phyloP scores from a whole-genome alignment of 1,284 basidiomycete genomes.

The Takashimella tepidaria region DNA sequence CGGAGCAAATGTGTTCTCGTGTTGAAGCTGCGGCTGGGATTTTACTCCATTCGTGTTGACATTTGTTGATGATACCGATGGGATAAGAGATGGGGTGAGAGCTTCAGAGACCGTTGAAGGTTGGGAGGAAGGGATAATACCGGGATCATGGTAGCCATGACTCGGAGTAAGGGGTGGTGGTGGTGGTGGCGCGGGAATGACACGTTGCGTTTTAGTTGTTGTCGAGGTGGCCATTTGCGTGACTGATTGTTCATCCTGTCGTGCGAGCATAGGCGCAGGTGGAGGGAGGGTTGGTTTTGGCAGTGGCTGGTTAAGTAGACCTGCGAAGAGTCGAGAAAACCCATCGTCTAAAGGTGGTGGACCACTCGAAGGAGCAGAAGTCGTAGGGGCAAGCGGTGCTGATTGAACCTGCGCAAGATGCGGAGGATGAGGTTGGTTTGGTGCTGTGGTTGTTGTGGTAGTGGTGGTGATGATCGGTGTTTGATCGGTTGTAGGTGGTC shows the following conservation, averaged over 20 bases:
- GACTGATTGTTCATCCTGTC: not conserved
- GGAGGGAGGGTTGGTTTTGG: not conserved
- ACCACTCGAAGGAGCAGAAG: not conserved
- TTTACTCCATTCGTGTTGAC: not conserved
- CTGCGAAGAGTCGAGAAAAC: slow-evolving; percentile 37
- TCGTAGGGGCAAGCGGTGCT: too few relatives aligned
- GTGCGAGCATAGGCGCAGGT: not conserved
- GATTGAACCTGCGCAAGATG: not conserved
- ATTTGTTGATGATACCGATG: not conserved
- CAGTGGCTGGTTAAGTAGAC: slow-evolving; percentile 16
- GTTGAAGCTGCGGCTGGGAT: slow-evolving; percentile 2
- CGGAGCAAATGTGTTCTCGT: slow-evolving; percentile 14
- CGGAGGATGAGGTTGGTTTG: slow-evolving; percentile 1
- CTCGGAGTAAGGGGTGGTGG: not conserved
- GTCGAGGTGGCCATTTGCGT: not conserved
- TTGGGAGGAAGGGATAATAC: not conserved
- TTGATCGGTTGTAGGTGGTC: slow-evolving; percentile 8
- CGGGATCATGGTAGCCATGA: not conserved
- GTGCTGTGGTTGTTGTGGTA: not conserved
- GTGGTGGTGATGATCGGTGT: slow-evolving; percentile 2
- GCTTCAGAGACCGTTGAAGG: not conserved
- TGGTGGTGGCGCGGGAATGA: not conserved
- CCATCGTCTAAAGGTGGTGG: slow-evolving; percentile 21
- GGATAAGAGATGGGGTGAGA: not conserved
- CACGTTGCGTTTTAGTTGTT: not conserved